phyloP scores from a whole-genome alignment of 1,284 basidiomycete genomes.

The Ganoderma leucocontextum region DNA sequence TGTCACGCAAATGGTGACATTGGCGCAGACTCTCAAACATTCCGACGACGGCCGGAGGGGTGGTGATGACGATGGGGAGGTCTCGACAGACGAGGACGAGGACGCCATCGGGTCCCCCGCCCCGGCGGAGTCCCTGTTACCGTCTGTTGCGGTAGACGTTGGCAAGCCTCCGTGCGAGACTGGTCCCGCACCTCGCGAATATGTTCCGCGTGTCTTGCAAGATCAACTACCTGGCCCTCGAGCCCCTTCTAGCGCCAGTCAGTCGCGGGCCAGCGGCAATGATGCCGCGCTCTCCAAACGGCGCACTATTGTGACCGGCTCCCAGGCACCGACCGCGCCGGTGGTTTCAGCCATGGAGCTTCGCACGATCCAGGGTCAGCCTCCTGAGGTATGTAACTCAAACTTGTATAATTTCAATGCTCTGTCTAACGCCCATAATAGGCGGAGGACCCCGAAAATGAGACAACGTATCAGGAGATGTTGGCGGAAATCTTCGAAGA shows the following conservation, averaged over 20 bases:
- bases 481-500: neutral
- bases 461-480: neutral
- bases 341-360: neutral
- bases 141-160: neutral
- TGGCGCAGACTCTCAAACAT: neutral
- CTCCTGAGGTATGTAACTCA: neutral
- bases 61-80: neutral
- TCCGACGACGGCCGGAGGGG: neutral
- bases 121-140: neutral
- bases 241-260: neutral
- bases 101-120: neutral
- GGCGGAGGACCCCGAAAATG: neutral
- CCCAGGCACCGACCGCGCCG: neutral
- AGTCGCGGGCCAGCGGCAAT: neutral
- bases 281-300: neutral
- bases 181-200: fast-evolving
- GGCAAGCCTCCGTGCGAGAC: neutral
- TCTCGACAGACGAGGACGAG: neutral
- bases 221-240: neutral
- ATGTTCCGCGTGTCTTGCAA: neutral
- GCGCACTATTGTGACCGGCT: neutral
- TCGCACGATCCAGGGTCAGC: neutral
- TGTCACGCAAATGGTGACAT: no score
- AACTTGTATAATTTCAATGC: neutral
- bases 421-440: neutral